Conservation (phyloP, 257 asterid species). For the Dorcoceras hygrometricum region DNA sequence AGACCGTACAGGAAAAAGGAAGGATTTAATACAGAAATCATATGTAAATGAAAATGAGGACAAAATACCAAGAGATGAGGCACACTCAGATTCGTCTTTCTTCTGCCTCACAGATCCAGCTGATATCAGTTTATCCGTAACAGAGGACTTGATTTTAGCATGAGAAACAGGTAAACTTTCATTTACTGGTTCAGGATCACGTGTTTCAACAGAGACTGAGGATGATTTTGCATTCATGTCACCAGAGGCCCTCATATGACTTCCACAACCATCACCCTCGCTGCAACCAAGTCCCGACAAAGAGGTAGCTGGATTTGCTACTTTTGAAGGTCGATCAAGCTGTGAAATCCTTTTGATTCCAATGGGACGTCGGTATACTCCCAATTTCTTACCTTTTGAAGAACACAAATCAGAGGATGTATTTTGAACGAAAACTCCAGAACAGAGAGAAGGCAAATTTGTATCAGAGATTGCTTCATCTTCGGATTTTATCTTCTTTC, state of each 20-base stretch:
- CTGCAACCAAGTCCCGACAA: slow-evolving; percentile 28
- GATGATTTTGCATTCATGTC: slow-evolving; percentile 19
- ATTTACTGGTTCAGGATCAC: slow-evolving; percentile 26
- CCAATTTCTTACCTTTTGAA: slow-evolving; percentile 37
- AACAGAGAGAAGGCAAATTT: slow-evolving; percentile 21
- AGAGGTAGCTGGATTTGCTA: slow-evolving; percentile 17
- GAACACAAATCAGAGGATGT: slow-evolving; percentile 25
- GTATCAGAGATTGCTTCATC: slow-evolving; percentile 38
- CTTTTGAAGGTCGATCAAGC: slow-evolving; percentile 25
- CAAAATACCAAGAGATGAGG: slow-evolving; percentile 34
- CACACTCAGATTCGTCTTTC: slow-evolving; percentile 30
- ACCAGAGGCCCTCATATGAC: slow-evolving; percentile 22
- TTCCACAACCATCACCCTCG: slow-evolving; percentile 27
- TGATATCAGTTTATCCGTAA: slow-evolving; percentile 18
- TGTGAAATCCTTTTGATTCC: slow-evolving; percentile 48
- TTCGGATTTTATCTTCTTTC: slow-evolving; percentile 30
- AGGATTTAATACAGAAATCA: neutral
- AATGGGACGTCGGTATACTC: slow-evolving; percentile 43
- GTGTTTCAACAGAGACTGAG: slow-evolving; percentile 21
- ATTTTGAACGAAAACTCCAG: slow-evolving; percentile 28
- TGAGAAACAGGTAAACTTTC: slow-evolving; percentile 7
- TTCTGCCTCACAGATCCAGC: slow-evolving; percentile 30
- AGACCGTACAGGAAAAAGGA: neutral
- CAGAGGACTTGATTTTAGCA: slow-evolving; percentile 25
- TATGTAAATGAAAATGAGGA: neutral